Evolutionary conservation across 768 basidiomycete species (phyloP).

Genomic region (Trametes maxima): DNA sequence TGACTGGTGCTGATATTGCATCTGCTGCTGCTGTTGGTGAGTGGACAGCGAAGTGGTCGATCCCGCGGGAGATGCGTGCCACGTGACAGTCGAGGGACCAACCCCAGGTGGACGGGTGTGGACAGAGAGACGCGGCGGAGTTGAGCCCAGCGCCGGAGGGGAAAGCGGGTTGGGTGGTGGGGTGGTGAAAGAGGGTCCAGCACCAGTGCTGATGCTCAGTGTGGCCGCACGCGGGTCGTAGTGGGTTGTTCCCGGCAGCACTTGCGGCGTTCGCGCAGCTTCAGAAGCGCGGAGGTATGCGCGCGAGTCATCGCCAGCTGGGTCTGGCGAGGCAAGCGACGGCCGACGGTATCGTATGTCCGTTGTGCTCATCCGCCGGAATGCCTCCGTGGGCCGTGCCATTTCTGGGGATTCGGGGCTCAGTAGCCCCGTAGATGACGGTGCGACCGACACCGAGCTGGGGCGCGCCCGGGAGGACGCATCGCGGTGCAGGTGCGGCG

Average conservation of each 20-base stretch:
- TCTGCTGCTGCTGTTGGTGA: background rate
- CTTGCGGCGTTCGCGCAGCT: background rate
- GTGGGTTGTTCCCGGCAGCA: background rate
- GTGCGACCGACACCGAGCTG: conserved; percentile 5
- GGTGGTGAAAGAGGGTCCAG: background rate
- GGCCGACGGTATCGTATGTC: conserved; percentile 23
- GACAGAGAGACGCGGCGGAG: conserved; percentile 6
- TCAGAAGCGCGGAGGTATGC: conserved; percentile 2
- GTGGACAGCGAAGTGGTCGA: background rate
- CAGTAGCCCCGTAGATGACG: background rate
- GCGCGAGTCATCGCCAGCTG: background rate
- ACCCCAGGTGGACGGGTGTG: background rate
- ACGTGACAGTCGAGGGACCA: background rate
- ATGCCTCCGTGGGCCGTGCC: conserved; percentile 18
- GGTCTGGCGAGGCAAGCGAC: background rate
- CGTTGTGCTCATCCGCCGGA: conserved; percentile 24
- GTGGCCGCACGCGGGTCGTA: background rate
- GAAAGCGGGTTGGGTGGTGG: conserved; percentile 16
- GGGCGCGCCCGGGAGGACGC: conserved; percentile 4
- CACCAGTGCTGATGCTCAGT: background rate
- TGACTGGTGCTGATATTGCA: background rate
- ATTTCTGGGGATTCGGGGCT: conserved; percentile 11
- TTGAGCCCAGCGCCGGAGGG: conserved; percentile 2
- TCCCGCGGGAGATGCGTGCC: background rate
- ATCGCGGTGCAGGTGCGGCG: background rate